Conservation (phyloP, 106 monocot genomes). For the Platanthera guangdongensis region DNA sequence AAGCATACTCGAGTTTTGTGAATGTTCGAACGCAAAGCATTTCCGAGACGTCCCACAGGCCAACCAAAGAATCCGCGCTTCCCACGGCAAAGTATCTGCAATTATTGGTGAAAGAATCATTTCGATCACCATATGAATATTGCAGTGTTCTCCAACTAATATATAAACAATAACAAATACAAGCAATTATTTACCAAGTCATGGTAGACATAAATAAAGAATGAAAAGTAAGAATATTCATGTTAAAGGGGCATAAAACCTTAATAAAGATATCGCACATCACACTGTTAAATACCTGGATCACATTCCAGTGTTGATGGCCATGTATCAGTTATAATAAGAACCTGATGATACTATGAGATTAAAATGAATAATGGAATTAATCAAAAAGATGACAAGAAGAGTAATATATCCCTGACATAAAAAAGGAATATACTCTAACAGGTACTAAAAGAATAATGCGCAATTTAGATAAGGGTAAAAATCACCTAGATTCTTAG, state of each 20-base stretch:
- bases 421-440: no score
- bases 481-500: no score
- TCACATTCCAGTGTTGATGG: background rate
- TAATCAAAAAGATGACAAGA: no score
- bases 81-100: slow-evolving; percentile 97
- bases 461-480: background rate
- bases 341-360: background rate
- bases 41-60: slow-evolving; percentile 85
- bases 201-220: background rate
- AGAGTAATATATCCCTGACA: no score
- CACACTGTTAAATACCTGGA: background rate
- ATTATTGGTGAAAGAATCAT: background rate
- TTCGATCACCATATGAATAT: slow-evolving; percentile 1
- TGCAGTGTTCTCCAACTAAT: background rate
- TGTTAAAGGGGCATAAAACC: background rate
- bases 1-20: slow-evolving; percentile 83
- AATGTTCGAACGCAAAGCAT: slow-evolving; percentile 93
- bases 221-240: background rate
- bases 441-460: background rate
- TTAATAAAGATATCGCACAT: background rate
- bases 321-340: background rate
- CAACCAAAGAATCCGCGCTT: slow-evolving; percentile 97
- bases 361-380: no score
- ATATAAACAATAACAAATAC: background rate
- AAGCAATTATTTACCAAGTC: background rate